Evolutionary conservation across 805 yeast species (phyloP).

Genomic region (Myxozyma sirexii): DNA sequence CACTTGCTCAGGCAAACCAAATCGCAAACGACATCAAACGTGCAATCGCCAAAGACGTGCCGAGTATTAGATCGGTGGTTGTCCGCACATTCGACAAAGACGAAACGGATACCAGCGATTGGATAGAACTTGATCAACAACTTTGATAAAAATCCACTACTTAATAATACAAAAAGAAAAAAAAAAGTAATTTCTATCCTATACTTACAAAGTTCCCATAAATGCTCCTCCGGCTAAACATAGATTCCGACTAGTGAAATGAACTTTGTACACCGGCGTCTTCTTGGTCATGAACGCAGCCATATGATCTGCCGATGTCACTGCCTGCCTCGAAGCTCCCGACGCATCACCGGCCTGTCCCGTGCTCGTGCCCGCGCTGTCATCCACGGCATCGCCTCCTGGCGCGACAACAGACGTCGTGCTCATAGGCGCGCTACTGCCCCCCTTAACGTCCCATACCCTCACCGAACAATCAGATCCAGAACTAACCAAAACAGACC

Average conservation of each 20-base stretch:
- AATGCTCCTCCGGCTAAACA: conserved; percentile 94
- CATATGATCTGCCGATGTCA: conserved; percentile 87
- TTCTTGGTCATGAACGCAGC: conserved; percentile 91
- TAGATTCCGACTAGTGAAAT: conserved; percentile 85
- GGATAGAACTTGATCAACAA: conserved; percentile 16
- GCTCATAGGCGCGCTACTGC: conserved; percentile 45
- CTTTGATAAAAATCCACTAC: not conserved
- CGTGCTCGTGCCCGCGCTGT: not conserved
- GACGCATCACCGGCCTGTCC: conserved; percentile 16
- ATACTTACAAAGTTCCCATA: conserved; percentile 42
- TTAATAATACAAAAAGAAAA: not conserved
- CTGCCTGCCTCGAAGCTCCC: conserved; percentile 52
- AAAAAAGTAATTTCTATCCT: not conserved
- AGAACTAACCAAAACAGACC: conserved; percentile 84
- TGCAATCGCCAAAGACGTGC: conserved; percentile 15
- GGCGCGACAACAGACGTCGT: not conserved
- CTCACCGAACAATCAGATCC: conserved; percentile 92
- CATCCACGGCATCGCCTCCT: not conserved
- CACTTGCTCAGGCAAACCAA: conserved; percentile 20
- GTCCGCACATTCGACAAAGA: conserved; percentile 26
- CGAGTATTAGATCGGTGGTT: conserved; percentile 15
- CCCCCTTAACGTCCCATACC: conserved; percentile 92
- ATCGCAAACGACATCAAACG: conserved; percentile 9
- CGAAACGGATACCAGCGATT: conserved; percentile 6
- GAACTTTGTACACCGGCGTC: conserved; percentile 91